Percentiles rank a stretch among this genome's conserved stretches.
Evolutionary conservation across 2,329 filamentous ascomycete genomes (phyloP).

Genomic region (Talaromyces rugulosus): DNA sequence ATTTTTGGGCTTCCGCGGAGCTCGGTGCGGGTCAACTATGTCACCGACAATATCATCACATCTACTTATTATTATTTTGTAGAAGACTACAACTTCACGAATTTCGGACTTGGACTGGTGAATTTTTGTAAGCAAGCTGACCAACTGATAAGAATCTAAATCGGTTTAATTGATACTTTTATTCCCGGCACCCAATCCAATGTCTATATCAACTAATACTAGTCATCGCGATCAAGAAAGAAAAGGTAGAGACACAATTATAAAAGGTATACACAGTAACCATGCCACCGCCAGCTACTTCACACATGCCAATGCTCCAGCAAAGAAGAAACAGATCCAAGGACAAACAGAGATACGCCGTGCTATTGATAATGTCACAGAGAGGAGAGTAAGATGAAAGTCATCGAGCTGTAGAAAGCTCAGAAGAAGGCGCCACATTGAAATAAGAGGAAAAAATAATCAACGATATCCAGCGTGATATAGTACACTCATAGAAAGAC

Average conservation of each 20-base stretch:
- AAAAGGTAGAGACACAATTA: not conserved
- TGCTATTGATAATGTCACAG: constrained; percentile 13
- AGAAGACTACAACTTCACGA: too few relatives aligned
- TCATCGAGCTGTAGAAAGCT: not conserved
- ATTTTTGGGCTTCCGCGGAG: not conserved
- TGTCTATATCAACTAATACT: constrained; percentile 1
- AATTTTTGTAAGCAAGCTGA: not conserved
- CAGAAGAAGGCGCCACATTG: not conserved
- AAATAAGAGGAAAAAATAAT: not conserved
- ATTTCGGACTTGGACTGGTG: too few relatives aligned
- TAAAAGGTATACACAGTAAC: not conserved
- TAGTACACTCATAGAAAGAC: constrained; percentile 5
- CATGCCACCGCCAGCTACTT: constrained; percentile 5
- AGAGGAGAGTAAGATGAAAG: constrained; percentile 6
- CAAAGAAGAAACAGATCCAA: constrained; percentile 4
- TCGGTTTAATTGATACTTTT: not conserved
- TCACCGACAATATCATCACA: not conserved
- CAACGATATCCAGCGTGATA: constrained; percentile 5
- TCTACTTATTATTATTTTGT: too few relatives aligned
- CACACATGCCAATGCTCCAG: constrained; percentile 11
- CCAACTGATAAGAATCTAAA: not conserved
- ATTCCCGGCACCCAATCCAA: not conserved
- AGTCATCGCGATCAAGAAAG: not conserved
- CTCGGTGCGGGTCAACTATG: constrained; percentile 4
- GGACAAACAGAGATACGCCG: constrained; percentile 12